A percentile compares a stretch with the other conserved stretches of the same genome.
phyloP scores from a whole-genome alignment of 2,329 filamentous ascomycete species.

The Massarina eburnea region DNA sequence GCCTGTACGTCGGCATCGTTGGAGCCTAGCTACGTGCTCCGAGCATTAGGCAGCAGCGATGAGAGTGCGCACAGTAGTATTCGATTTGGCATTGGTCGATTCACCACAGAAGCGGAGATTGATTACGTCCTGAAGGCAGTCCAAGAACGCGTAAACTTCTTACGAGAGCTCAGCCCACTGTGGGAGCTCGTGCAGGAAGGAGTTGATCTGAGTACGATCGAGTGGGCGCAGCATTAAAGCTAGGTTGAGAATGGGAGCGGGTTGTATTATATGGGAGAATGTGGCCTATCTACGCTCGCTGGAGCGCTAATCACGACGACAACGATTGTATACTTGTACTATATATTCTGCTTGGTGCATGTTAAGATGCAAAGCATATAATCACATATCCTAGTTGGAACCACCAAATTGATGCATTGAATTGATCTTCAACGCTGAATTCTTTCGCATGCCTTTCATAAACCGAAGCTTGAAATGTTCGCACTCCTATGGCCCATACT shows the following conservation, averaged over 20 bases:
- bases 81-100: constrained; percentile 93
- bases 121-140: constrained; percentile 98
- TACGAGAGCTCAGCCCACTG: constrained; percentile 90
- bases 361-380: background rate
- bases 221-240: constrained; percentile 92
- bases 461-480: too few relatives aligned
- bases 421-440: too few relatives aligned
- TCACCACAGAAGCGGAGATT: constrained; percentile 92
- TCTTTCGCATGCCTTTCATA: too few relatives aligned
- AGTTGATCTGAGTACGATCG: constrained; percentile 90
- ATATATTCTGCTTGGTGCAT: constrained; percentile 13
- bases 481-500: background rate
- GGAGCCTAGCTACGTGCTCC: constrained; percentile 93
- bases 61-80: constrained; percentile 98
- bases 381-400: background rate
- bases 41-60: constrained; percentile 92
- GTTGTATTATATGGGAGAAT: constrained; percentile 24
- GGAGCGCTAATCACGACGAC: constrained; percentile 19
- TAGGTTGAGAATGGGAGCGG: background rate
- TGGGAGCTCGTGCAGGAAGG: constrained; percentile 99
- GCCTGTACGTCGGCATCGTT: constrained; percentile 96
- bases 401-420: too few relatives aligned
- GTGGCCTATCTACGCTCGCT: constrained; percentile 22
- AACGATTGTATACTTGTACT: constrained; percentile 23
- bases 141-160: constrained; percentile 83